Conservation (phyloP, 495 filamentous ascomycete genomes). For the Apodospora peruviana region DNA sequence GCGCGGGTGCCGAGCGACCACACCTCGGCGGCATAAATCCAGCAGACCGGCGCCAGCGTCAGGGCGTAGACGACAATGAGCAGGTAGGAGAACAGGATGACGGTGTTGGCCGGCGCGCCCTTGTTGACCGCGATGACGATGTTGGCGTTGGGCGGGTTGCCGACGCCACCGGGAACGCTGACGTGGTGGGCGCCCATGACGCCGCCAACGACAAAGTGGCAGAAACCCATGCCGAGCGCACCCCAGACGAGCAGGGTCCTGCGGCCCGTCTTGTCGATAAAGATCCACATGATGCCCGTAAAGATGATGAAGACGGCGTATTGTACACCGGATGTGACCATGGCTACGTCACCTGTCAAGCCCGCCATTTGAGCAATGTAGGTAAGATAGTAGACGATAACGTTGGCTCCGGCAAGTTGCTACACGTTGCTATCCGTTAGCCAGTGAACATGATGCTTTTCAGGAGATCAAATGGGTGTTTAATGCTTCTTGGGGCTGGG, state of each 20-base stretch:
- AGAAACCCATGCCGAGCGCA: slow-evolving; percentile 63
- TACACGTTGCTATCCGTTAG: too few relatives aligned
- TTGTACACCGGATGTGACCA: slow-evolving; percentile 65
- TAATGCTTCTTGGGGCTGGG: too few relatives aligned
- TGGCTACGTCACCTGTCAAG: slow-evolving; percentile 56
- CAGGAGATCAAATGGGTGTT: too few relatives aligned
- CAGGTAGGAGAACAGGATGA: slow-evolving; percentile 69
- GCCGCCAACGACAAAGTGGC: slow-evolving; percentile 62
- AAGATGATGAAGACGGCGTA: slow-evolving; percentile 73
- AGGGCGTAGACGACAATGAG: slow-evolving; percentile 67
- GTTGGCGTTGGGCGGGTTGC: slow-evolving; percentile 54
- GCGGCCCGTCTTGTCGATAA: slow-evolving; percentile 72
- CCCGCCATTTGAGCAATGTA: slow-evolving; percentile 69
- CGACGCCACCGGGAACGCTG: slow-evolving; percentile 50
- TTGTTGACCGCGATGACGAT: slow-evolving; percentile 53
- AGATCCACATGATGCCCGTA: slow-evolving; percentile 59
- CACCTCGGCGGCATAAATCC: slow-evolving; percentile 73
- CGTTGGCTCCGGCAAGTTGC: slow-evolving; percentile 65
- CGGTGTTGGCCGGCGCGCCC: slow-evolving; percentile 57
- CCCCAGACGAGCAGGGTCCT: slow-evolving; percentile 64
- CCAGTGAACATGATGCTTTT: too few relatives aligned
- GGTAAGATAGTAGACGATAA: slow-evolving; percentile 66
- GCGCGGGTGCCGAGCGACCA: slow-evolving; percentile 71
- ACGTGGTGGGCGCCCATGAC: slow-evolving; percentile 40
- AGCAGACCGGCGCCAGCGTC: slow-evolving; percentile 63